Evolutionary conservation across 441 rosid genomes (phyloP), one percentile per base, ranked within the genome.

Genomic region (Adansonia madagascariensis): DNA sequence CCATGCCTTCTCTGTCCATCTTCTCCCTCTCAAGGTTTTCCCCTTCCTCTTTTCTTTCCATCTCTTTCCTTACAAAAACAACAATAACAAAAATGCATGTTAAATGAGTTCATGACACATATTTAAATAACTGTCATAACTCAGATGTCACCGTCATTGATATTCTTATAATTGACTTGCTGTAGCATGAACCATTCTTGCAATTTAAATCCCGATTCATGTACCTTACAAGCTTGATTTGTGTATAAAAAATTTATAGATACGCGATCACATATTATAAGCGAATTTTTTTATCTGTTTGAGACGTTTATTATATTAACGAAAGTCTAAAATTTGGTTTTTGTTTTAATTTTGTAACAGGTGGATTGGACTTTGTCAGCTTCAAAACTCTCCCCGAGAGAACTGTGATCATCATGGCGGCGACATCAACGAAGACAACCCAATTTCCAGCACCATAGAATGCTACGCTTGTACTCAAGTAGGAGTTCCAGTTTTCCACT

Each of bases 391-490:
- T 11, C 10, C 61, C 3, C 66, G 69, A 1, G 69, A 61, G 44
- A 63, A 15, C 24, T 52, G 12, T 24, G 55, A 61, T 18, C 68
- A 35, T n/a, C 20, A 56, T 56, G 60, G 10, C 22, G 66, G 47
- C n/a, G 43, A 43, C 63, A 76, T 10, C 60, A 41, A 39, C 60
- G 80, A 78, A 15, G 81, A 81, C 39, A 79, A 63, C 72, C 79
- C 74, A 0, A 14, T 69, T 24, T 55, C 81, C 20, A 67, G n/a
- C 82, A 47, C 83, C 76, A 10, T 82, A 41, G 92, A 91, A 80
- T 91, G 93, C 78, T 87, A 87, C 56, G 93, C 93, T 2, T 91
- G 95, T 82, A 91, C 93, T 9, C 90, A 88, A 70, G 93, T 84
- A 22, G 95, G 93, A 10, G 91, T 86, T 24, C 93, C 95, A 8